Evolutionary conservation across 2,329 filamentous ascomycete genomes (phyloP).

Genomic region (Alternaria solani): DNA sequence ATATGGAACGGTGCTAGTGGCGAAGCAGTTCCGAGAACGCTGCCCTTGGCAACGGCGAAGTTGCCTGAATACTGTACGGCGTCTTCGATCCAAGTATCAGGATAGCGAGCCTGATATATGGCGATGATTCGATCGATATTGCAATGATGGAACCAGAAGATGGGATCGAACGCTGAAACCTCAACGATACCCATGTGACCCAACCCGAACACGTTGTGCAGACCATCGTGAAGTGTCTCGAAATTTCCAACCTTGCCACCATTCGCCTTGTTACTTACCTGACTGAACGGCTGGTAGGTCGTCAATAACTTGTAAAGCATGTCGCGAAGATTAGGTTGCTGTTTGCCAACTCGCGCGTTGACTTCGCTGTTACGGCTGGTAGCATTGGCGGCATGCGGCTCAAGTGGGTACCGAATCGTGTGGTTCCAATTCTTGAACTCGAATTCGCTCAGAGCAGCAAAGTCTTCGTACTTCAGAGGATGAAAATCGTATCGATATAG

Average conservation of each 20-base stretch:
- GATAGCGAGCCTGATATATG: conserved; percentile 41
- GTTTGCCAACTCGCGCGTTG: conserved; percentile 33
- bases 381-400: conserved; percentile 33
- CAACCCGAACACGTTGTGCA: conserved; percentile 43
- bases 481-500: conserved; percentile 43
- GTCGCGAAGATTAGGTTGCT: conserved; percentile 42
- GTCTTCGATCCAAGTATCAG: conserved; percentile 44
- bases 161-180: conserved; percentile 42
- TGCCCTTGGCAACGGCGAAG: conserved; percentile 29
- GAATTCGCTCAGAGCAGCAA: conserved; percentile 37
- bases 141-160: conserved; percentile 47
- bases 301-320: conserved; percentile 46
- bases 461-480: conserved; percentile 39
- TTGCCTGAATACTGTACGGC: conserved; percentile 33
- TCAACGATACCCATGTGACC: conserved; percentile 55
- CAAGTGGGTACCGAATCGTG: conserved; percentile 38
- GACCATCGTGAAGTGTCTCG: conserved; percentile 42
- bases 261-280: conserved; percentile 44
- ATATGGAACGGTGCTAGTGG: conserved; percentile 43
- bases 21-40: conserved; percentile 30
- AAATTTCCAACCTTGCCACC: conserved; percentile 44
- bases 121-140: conserved; percentile 40
- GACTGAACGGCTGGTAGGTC: conserved; percentile 41
- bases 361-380: conserved; percentile 41
- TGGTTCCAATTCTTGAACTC: conserved; percentile 45